phyloP scores from a whole-genome alignment of 139 green algal species.

The Chlorella vulgaris region DNA sequence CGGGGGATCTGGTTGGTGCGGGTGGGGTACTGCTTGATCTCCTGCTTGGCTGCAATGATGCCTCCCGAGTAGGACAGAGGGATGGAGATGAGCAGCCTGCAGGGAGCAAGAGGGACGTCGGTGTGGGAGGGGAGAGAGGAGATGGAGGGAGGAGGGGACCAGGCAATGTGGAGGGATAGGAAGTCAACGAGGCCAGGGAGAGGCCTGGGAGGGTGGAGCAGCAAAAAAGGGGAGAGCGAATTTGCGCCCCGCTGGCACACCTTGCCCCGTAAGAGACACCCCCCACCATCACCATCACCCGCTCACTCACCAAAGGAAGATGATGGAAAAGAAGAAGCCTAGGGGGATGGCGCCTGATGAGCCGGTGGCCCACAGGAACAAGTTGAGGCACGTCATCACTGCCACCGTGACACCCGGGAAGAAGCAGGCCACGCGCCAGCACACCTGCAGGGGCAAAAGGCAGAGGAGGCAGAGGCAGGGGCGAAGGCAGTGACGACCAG shows the following conservation, averaged over 20 bases:
- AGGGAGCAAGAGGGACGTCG: no score
- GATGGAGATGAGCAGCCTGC: slow-evolving; percentile 49
- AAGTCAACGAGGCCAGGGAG: no score
- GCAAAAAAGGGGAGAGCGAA: no score
- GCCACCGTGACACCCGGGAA: slow-evolving; percentile 86
- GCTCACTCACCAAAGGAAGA: slow-evolving; percentile 78
- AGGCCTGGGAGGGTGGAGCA: no score
- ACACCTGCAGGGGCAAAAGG: slow-evolving; percentile 39
- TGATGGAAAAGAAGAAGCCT: slow-evolving; percentile 87
- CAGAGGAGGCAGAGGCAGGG: background rate
- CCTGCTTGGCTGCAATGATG: slow-evolving; percentile 52
- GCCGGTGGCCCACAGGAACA: slow-evolving; percentile 80
- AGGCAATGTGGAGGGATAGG: no score
- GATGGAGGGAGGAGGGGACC: slow-evolving; percentile 5
- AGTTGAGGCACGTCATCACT: slow-evolving; percentile 84
- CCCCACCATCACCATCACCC: background rate
- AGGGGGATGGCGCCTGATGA: slow-evolving; percentile 84
- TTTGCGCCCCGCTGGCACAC: no score
- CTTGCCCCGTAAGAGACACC: no score
- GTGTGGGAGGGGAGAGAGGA: background rate
- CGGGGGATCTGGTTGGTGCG: slow-evolving; percentile 93
- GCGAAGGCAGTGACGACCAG: background rate
- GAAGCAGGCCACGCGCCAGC: slow-evolving; percentile 69
- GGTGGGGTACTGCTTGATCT: slow-evolving; percentile 73
- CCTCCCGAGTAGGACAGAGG: slow-evolving; percentile 51